These are phyloP conservation scores for Botrytis squamosa DNA, from an alignment of 2,329 filamentous ascomycete genomes.

Conservation along the genomic window DNA sequence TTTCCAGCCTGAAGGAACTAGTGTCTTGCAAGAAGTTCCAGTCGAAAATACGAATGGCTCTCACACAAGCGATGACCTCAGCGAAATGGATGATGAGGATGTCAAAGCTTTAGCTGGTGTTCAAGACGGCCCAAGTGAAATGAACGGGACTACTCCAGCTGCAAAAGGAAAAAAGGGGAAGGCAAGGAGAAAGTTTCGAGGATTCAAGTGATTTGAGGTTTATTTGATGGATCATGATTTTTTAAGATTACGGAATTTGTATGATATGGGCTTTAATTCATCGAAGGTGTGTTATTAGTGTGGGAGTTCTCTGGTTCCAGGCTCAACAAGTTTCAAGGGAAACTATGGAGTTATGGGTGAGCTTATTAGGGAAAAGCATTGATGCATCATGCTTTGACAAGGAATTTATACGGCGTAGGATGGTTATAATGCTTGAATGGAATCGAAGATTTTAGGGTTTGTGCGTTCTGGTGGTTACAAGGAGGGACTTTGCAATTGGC, in stretches of 20 bases:
- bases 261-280: conserved; percentile 16
- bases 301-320: conserved; percentile 18
- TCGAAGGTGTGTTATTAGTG: conserved; percentile 17
- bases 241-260: conserved; percentile 5
- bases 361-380: background rate
- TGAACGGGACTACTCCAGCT: conserved; percentile 20
- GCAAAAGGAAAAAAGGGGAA: conserved; percentile 34
- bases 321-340: background rate
- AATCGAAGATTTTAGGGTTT: background rate
- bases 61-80: conserved; percentile 80
- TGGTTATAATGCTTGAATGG: background rate
- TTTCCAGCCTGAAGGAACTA: conserved; percentile 79
- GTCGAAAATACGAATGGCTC: conserved; percentile 65
- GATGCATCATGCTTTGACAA: conserved; percentile 11
- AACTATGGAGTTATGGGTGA: conserved; percentile 9
- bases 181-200: conserved; percentile 31
- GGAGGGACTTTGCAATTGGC: background rate
- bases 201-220: conserved; percentile 22
- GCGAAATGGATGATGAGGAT: conserved; percentile 89
- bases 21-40: conserved; percentile 56
- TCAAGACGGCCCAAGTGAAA: conserved; percentile 31
- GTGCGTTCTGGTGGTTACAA: conserved; percentile 1
- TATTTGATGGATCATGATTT: conserved; percentile 1
- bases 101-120: conserved; percentile 61
- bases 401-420: conserved; percentile 8